phyloP scores from a whole-genome alignment of 768 basidiomycete genomes.

The Udeniomyces megalosporus region DNA sequence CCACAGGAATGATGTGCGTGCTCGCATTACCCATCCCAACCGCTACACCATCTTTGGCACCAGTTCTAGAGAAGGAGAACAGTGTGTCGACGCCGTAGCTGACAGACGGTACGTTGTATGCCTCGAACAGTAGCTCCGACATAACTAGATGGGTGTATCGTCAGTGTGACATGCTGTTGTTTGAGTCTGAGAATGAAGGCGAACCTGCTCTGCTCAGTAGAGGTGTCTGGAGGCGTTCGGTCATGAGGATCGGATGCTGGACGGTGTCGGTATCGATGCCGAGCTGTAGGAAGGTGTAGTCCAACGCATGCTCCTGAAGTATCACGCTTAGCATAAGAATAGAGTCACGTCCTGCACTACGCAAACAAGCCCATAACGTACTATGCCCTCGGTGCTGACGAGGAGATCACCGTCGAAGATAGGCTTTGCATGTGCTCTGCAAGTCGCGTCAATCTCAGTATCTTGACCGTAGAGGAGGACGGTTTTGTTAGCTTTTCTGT shows the following conservation, averaged over 20 bases:
- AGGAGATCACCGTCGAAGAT: conserved; percentile 93
- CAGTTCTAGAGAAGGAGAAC: conserved; percentile 77
- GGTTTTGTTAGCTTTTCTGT: conserved; percentile 64
- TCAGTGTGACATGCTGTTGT: background rate
- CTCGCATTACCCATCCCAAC: conserved; percentile 83
- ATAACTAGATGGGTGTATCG: conserved; percentile 45
- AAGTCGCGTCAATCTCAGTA: conserved; percentile 69
- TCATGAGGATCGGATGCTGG: conserved; percentile 82
- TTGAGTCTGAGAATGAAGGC: background rate
- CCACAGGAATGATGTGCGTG: conserved; percentile 76
- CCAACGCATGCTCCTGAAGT: conserved; percentile 75
- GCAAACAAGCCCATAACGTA: conserved; percentile 32
- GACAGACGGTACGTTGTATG: conserved; percentile 69
- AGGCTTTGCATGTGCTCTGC: conserved; percentile 55
- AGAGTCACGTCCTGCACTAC: no score
- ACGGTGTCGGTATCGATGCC: conserved; percentile 62
- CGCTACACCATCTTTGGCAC: conserved; percentile 51
- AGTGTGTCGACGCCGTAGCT: conserved; percentile 76
- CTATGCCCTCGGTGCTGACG: conserved; percentile 80
- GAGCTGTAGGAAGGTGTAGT: conserved; percentile 75
- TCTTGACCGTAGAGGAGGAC: conserved; percentile 78
- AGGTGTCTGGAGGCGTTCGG: conserved; percentile 75
- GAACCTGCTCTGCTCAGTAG: conserved; percentile 31
- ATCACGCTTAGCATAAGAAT: background rate
- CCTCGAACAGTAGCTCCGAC: conserved; percentile 90